phyloP scores from a whole-genome alignment of 352 stramenopile genomes.

The Pythium rhizo-oryzae region DNA sequence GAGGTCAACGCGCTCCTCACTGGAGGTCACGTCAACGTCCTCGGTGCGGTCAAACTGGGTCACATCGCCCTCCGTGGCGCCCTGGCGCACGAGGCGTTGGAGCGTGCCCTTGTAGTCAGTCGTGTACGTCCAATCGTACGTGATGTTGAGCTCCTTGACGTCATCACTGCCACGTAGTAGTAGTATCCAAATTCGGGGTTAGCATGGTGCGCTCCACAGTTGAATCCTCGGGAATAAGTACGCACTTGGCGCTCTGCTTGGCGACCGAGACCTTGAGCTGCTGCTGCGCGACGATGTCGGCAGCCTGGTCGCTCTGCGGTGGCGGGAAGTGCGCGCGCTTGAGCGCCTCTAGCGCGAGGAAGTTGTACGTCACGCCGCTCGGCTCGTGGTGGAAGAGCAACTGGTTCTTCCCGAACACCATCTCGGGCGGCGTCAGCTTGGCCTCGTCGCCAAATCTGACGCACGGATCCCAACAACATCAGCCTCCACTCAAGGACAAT shows the following conservation, averaged over 20 bases:
- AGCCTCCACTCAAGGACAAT: background rate
- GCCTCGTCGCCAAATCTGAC: conserved; percentile 55
- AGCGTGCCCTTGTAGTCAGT: conserved; percentile 84
- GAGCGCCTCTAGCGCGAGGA: conserved; percentile 74
- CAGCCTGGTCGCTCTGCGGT: conserved; percentile 39
- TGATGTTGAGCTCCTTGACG: conserved; percentile 83
- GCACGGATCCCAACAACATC: background rate
- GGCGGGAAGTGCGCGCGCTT: conserved; percentile 69
- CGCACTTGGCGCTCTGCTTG: conserved; percentile 80
- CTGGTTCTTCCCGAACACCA: conserved; percentile 88
- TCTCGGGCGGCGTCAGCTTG: conserved; percentile 82
- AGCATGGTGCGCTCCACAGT: too few species aligned
- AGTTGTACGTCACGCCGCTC: conserved; percentile 75
- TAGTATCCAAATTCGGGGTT: too few species aligned
- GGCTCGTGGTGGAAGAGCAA: conserved; percentile 73
- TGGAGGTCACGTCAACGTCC: conserved; percentile 43
- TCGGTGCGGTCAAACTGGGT: conserved; percentile 27
- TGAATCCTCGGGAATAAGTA: too few species aligned
- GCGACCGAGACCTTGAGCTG: conserved; percentile 82
- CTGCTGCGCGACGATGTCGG: conserved; percentile 64
- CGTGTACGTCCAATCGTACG: conserved; percentile 87
- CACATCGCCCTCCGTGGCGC: conserved; percentile 1
- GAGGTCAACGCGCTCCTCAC: conserved; percentile 65
- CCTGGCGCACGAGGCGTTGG: conserved; percentile 41
- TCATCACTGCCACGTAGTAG: conserved; percentile 44